phyloP scores from a whole-genome alignment of 1,139 yeast species.

The Nadsonia commutata region DNA sequence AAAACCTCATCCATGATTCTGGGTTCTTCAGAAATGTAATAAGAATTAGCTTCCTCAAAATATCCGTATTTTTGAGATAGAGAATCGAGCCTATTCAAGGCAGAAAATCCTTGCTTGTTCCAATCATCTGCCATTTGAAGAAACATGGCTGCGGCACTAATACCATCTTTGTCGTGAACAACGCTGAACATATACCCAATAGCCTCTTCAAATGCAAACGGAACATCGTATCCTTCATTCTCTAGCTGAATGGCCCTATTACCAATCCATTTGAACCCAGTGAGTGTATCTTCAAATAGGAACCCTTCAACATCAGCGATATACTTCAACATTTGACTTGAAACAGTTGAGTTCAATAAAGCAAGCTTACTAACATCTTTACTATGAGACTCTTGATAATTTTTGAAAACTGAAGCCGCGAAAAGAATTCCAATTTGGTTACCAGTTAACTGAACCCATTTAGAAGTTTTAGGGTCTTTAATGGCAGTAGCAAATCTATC shows the following conservation, averaged over 20 bases:
- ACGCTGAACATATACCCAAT: constrained; percentile 83
- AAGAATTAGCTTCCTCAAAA: constrained; percentile 76
- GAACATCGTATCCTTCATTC: constrained; percentile 48
- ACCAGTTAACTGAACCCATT: constrained; percentile 77
- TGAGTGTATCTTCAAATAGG: constrained; percentile 63
- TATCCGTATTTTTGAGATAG: constrained; percentile 61
- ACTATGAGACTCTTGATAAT: constrained; percentile 15
- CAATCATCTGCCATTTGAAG: constrained; percentile 50
- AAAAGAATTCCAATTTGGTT: constrained; percentile 81
- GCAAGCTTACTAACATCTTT: constrained; percentile 31
- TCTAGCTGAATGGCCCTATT: constrained; percentile 70
- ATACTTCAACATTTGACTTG: constrained; percentile 63
- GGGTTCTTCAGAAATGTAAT: constrained; percentile 52
- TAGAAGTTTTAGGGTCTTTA: constrained; percentile 21
- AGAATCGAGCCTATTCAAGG: constrained; percentile 34
- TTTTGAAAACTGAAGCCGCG: constrained; percentile 46
- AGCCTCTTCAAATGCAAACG: constrained; percentile 92
- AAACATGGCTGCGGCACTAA: constrained; percentile 69
- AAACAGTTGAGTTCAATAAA: constrained; percentile 77
- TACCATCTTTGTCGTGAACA: constrained; percentile 91
- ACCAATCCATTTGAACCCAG: constrained; percentile 98
- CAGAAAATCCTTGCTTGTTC: constrained; percentile 23
- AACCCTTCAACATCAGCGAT: constrained; percentile 55
- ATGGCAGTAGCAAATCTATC: constrained; percentile 75
- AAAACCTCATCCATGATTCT: constrained; percentile 39